phyloP scores from a whole-genome alignment of 352 stramenopile genomes.

The Globisporangium nodosum region DNA sequence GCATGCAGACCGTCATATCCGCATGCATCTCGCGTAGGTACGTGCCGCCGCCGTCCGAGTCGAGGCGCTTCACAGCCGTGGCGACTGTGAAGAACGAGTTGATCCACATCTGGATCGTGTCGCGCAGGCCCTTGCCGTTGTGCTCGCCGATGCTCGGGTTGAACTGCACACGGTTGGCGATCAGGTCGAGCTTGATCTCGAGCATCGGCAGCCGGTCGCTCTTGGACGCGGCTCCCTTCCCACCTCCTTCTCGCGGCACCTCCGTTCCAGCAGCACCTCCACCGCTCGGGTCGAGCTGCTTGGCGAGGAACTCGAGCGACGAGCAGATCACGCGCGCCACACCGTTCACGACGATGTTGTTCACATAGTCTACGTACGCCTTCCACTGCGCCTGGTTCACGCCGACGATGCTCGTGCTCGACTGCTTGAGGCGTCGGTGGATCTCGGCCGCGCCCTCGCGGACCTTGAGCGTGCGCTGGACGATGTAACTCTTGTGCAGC shows the following conservation, averaged over 20 bases:
- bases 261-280: conserved; percentile 24
- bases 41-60: conserved; percentile 91
- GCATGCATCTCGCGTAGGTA: conserved; percentile 97
- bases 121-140: conserved; percentile 91
- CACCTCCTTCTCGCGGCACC: background rate
- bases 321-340: conserved; percentile 86
- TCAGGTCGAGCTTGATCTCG: conserved; percentile 95
- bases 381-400: conserved; percentile 96
- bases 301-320: conserved; percentile 89
- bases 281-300: conserved; percentile 91
- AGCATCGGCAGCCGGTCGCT: conserved; percentile 88
- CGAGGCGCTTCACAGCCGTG: conserved; percentile 94
- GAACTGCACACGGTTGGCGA: conserved; percentile 84
- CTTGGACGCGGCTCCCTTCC: conserved; percentile 34
- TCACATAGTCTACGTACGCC: conserved; percentile 97
- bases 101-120: conserved; percentile 96
- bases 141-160: conserved; percentile 85
- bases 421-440: conserved; percentile 94
- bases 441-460: conserved; percentile 95
- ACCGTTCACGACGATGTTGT: conserved; percentile 95
- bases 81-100: conserved; percentile 96
- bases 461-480: conserved; percentile 92
- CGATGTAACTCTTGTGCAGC: conserved; percentile 91
- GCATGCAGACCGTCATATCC: conserved; percentile 94
- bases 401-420: conserved; percentile 91